Evolutionary conservation across 1,284 basidiomycete genomes (phyloP).

Genomic region (Xerocomus amazonicus): DNA sequence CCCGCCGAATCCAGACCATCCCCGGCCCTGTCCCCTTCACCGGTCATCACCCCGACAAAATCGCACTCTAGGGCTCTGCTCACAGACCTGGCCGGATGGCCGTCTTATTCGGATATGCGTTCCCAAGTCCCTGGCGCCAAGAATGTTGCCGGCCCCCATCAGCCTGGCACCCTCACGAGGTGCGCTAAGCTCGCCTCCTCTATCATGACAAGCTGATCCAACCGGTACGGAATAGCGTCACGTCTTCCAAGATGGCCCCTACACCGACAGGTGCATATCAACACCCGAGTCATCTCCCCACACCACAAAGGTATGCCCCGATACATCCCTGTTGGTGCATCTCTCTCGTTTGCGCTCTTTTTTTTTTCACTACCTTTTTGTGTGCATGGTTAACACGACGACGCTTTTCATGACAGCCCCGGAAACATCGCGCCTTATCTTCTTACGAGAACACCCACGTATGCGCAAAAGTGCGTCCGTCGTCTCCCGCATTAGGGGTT

Average conservation of each 20-base stretch:
- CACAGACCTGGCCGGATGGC: constrained; percentile 16
- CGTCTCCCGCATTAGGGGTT: not conserved
- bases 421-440: constrained; percentile 47
- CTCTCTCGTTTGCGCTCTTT: too few relatives aligned
- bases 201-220: not conserved
- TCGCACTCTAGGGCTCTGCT: constrained; percentile 8
- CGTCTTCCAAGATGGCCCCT: constrained; percentile 2
- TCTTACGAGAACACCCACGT: constrained; percentile 41
- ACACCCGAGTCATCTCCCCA: constrained; percentile 26
- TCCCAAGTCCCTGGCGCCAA: constrained; percentile 17
- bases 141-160: constrained; percentile 4
- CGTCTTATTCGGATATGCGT: constrained; percentile 16
- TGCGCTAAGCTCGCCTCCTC: constrained; percentile 11
- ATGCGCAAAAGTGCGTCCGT: constrained; percentile 40
- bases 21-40: constrained; percentile 5
- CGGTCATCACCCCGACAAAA: constrained; percentile 13
- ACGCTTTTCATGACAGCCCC: constrained; percentile 37
- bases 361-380: not conserved
- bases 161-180: constrained; percentile 11
- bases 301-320: constrained; percentile 23
- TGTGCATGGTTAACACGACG: constrained; percentile 5
- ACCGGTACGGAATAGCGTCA: constrained; percentile 9
- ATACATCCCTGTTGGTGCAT: too few relatives aligned
- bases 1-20: constrained; percentile 2
- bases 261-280: not conserved